Evolutionary conservation across 2,329 filamentous ascomycete genomes (phyloP).

Genomic region (Alternaria hordeiaustralica): DNA sequence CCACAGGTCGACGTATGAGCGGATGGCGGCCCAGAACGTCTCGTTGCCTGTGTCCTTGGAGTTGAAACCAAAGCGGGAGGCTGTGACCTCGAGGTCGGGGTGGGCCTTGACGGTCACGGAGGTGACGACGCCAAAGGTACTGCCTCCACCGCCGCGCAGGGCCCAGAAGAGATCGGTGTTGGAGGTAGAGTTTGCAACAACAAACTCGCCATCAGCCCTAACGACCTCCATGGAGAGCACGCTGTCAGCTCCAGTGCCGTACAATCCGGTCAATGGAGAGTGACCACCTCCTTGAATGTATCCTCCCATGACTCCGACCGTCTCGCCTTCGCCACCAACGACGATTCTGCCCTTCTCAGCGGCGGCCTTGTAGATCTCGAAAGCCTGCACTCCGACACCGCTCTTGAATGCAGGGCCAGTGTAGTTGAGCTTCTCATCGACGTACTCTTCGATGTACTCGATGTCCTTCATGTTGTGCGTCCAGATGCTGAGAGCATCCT

Average conservation of each 20-base stretch:
- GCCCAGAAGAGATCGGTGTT: conserved; percentile 47
- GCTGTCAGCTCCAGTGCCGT: conserved; percentile 49
- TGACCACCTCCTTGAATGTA: conserved; percentile 61
- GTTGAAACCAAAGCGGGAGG: conserved; percentile 42
- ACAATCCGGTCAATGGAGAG: conserved; percentile 58
- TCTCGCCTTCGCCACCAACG: conserved; percentile 59
- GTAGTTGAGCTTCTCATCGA: conserved; percentile 43
- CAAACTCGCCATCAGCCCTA: conserved; percentile 40
- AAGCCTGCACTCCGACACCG: conserved; percentile 61
- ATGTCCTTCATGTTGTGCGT: conserved; percentile 47
- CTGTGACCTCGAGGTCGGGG: conserved; percentile 40
- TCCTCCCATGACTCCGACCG: conserved; percentile 58
- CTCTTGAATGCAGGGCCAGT: conserved; percentile 61
- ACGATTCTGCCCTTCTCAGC: conserved; percentile 56
- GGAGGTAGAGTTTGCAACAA: conserved; percentile 38
- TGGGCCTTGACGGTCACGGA: conserved; percentile 45
- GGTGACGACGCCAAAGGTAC: conserved; percentile 44
- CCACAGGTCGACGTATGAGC: conserved; percentile 38
- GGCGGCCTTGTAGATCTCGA: conserved; percentile 61
- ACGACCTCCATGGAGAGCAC: conserved; percentile 45
- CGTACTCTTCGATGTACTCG: conserved; percentile 43
- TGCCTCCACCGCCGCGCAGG: conserved; percentile 43
- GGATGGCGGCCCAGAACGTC: conserved; percentile 45
- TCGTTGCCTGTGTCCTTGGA: conserved; percentile 41
- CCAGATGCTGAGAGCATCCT: conserved; percentile 46